These are phyloP conservation scores for Fusarium sp. DNA, from an alignment of 2,329 filamentous ascomycete genomes.

Conservation along the genomic window DNA sequence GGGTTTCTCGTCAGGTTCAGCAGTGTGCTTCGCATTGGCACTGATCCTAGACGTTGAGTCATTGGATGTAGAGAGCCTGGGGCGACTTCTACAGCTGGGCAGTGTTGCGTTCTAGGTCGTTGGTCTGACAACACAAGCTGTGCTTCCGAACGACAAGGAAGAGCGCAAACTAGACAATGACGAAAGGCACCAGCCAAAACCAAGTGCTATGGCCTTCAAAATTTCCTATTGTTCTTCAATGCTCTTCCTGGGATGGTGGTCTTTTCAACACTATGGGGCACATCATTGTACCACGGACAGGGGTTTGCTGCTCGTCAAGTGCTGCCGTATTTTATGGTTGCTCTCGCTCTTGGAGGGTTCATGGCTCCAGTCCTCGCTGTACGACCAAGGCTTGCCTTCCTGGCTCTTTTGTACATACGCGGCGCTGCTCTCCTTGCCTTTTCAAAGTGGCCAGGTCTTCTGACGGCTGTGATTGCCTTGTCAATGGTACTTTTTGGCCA, in stretches of 20 bases:
- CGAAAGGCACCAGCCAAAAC: neutral
- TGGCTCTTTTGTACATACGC: neutral
- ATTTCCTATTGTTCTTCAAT: neutral
- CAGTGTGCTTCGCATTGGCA: neutral
- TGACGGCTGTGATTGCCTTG: neutral
- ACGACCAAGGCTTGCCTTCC: neutral
- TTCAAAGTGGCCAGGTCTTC: neutral
- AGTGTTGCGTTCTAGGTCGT: neutral
- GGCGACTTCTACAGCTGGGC: neutral
- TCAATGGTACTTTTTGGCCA: neutral
- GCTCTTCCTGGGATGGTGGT: neutral
- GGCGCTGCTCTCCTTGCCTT: neutral
- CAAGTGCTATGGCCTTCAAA: neutral
- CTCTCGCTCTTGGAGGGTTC: neutral
- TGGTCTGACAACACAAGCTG: neutral
- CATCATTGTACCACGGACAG: neutral
- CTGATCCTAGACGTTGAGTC: neutral
- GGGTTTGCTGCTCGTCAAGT: neutral
- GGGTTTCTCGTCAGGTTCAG: neutral
- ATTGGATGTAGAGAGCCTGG: neutral
- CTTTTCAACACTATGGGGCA: neutral
- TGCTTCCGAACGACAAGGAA: neutral
- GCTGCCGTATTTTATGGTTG: neutral
- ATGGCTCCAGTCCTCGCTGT: neutral
- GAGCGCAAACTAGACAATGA: neutral